Evolutionary conservation across 73 alveolate species (phyloP).

Genomic region (Paraurostyla sp.): DNA sequence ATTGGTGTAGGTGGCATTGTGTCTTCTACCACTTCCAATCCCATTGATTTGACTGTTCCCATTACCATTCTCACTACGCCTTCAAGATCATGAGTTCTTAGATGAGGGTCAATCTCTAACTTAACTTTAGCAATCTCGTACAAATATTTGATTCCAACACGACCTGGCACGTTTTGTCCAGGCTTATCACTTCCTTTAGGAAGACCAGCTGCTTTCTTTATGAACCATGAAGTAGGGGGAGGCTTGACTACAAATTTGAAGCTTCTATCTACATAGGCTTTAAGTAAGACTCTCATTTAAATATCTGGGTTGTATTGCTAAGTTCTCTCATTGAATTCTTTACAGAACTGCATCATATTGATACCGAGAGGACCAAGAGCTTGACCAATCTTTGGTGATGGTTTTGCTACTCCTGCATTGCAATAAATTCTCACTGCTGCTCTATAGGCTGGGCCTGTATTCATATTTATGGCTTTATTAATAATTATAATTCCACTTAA

Average conservation of each 20-base stretch:
- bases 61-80: conserved; percentile 69
- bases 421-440: conserved; percentile 78
- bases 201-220: conserved; percentile 82
- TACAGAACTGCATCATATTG: conserved; percentile 86
- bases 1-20: conserved; percentile 66
- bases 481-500: neutral
- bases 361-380: conserved; percentile 87
- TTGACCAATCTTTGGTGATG: conserved; percentile 88
- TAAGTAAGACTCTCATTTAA: conserved; percentile 71
- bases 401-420: conserved; percentile 84
- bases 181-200: conserved; percentile 65
- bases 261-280: conserved; percentile 78
- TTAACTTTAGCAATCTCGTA: conserved; percentile 83
- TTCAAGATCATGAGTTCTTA: conserved; percentile 68
- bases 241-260: conserved; percentile 77
- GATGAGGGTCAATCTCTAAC: conserved; percentile 66
- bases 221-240: conserved; percentile 82
- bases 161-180: conserved; percentile 63
- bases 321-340: conserved; percentile 86
- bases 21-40: conserved; percentile 70
- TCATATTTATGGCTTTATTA: conserved; percentile 42
- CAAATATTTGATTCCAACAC: conserved; percentile 70
- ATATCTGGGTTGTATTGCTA: conserved; percentile 75
- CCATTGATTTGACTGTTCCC: conserved; percentile 76
- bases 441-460: conserved; percentile 71